A percentile compares a stretch with the other conserved stretches of the same genome.
Conservation (phyloP, 495 filamentous ascomycete genomes). For the Parathielavia hyrcaniae region DNA sequence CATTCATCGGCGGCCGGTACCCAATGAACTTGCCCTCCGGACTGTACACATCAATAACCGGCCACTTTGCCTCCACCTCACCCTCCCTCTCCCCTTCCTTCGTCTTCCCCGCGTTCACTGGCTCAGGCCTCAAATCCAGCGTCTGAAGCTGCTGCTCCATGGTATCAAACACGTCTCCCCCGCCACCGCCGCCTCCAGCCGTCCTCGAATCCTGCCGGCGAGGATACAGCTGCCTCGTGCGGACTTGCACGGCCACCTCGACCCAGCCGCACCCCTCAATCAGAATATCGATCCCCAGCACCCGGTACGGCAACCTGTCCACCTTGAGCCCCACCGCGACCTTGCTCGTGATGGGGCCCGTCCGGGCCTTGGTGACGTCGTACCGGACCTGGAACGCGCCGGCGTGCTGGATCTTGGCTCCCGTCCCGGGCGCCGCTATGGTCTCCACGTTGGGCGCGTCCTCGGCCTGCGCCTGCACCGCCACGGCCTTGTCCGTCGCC, state of each 20-base stretch:
- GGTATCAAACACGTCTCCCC: not conserved
- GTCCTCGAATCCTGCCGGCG: not conserved
- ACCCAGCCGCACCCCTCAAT: constrained; percentile 92
- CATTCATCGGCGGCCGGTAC: constrained; percentile 64
- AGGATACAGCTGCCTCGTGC: constrained; percentile 44
- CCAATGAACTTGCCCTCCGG: constrained; percentile 75
- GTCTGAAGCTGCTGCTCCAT: not conserved
- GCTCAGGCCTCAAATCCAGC: constrained; percentile 19
- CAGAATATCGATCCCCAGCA: constrained; percentile 75
- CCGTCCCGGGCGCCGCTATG: constrained; percentile 54
- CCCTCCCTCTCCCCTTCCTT: constrained; percentile 40
- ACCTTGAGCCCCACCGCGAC: constrained; percentile 49
- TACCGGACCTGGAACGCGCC: constrained; percentile 68
- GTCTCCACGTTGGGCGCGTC: constrained; percentile 48
- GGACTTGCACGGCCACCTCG: constrained; percentile 76
- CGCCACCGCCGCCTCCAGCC: not conserved
- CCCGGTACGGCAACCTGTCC: constrained; percentile 64
- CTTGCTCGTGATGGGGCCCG: constrained; percentile 52
- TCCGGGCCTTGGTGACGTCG: constrained; percentile 70
- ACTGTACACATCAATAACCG: constrained; percentile 75
- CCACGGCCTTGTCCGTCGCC: constrained; percentile 67
- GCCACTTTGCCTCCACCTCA: constrained; percentile 43
- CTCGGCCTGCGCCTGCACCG: constrained; percentile 52
- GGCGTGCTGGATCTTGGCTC: constrained; percentile 54
- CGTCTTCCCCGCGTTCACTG: constrained; percentile 11